Conservation (phyloP, 2,329 filamentous ascomycete species). For the Paraphoma sp. region DNA sequence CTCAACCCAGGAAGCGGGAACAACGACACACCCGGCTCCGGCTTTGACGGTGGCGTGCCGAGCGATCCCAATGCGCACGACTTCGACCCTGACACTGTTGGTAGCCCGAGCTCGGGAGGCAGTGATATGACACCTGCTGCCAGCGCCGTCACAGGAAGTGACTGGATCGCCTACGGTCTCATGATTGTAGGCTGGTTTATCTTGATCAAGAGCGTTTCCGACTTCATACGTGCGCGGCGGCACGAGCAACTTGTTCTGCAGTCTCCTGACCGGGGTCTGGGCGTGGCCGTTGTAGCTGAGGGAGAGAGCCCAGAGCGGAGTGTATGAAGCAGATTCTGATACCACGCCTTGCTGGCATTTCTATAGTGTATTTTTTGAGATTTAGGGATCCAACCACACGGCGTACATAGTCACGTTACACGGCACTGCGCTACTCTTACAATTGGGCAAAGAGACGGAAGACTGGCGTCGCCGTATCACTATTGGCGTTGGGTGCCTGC, state of each 20-base stretch:
- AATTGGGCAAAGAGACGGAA: not conserved
- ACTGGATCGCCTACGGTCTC: constrained; percentile 89
- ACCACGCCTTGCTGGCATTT: not conserved
- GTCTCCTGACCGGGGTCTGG: constrained; percentile 86
- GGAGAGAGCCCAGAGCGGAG: constrained; percentile 77
- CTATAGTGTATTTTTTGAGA: not conserved
- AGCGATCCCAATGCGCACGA: constrained; percentile 89
- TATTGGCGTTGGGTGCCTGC: not conserved
- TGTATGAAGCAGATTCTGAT: constrained; percentile 38
- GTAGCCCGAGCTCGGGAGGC: constrained; percentile 34
- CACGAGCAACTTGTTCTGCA: constrained; percentile 94
- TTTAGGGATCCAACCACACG: not conserved
- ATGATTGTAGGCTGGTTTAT: constrained; percentile 99
- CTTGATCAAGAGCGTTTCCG: constrained; percentile 88
- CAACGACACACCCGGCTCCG: constrained; percentile 57
- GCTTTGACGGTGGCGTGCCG: constrained; percentile 66
- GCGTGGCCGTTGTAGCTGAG: constrained; percentile 83
- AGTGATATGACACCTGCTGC: constrained; percentile 44
- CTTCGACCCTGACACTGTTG: constrained; percentile 77
- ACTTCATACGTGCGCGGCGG: constrained; percentile 84
- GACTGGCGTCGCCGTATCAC: not conserved
- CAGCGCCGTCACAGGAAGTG: constrained; percentile 71
- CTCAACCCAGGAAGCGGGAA: constrained; percentile 44
- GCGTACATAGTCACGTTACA: not conserved
- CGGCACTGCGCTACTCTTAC: not conserved